Evolutionary conservation across 1,284 basidiomycete genomes (phyloP), one percentile per base, ranked within the genome.

Genomic region (Ceratobasidium sp.): DNA sequence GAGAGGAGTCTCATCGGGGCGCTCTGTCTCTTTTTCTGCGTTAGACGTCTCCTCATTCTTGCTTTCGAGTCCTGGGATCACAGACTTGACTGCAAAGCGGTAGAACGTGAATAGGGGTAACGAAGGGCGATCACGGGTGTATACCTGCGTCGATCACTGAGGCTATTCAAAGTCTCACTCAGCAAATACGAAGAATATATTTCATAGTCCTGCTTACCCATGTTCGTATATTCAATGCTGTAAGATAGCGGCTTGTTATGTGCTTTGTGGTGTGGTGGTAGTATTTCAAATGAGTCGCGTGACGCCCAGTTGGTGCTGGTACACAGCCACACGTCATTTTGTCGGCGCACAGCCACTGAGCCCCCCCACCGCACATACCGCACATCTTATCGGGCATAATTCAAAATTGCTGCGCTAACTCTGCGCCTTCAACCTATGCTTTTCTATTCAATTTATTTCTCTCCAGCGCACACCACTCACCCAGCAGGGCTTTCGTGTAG

Each of bases 1-100:
- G 18, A 73, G 49, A 55, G 73, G 73, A 11, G 73, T 73, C 64
- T 73, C 73, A 18, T 73, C 73, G 77, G 73, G 79, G 7, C 44
- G 46, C n/a, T 5, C 43, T n/a, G n/a, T n/a, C 14, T 16, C 30
- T 18, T 21, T 9, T 41, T 69, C 52, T 16, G 59, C 14, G n/a
- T 14, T 32, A 32, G 47, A 21, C 16, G 21, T 28, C 16, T 69
- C 52, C 7, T 38, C 50, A 8, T 21, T 44, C 21, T 35, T 57
- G 38, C n/a, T 41, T 18, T 55, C 67, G 41, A 59, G 5, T 9
- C 55, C 67, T 14, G 67, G 67, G 26, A 70, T 30, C 11, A 52
- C 54, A 14, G 52, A 49, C 67, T 70, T 70, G 41, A 70, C 67
- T 70, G 26, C 26, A 21, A 55, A 21, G 18, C 21, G 5, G 52